Evolutionary conservation across 1,284 basidiomycete genomes (phyloP), one percentile per base, ranked within the genome.

Genomic region (Ustilago loliicola): DNA sequence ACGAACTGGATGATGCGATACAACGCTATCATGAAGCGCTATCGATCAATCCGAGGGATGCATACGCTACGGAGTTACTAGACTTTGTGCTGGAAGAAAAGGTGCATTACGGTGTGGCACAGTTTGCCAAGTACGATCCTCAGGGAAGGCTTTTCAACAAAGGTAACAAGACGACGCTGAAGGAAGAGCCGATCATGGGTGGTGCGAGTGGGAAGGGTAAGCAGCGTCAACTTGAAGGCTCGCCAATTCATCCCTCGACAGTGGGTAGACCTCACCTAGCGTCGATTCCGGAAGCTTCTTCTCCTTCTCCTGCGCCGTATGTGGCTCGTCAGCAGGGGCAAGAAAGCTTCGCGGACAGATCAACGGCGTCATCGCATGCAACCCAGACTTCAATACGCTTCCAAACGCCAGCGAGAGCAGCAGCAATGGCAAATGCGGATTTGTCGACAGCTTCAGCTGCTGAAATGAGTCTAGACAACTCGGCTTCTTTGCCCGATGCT

Each of bases 11-110:
- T 13, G 74, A 79, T 13, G 84, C 84, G 8, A 69, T 86, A 13
- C 73, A 62, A 13, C 78, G 76, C 66, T 84, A 85, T 55, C 83
- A 84, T 42, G 74, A 72, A 40, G 79, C 81, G 23, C 56, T 82
- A 6, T 68, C 66, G 50, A 73, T 82, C 52, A 61, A 76, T 23
- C 79, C 79, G 19, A 61, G 82, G 15, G 80, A 83, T 54, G 59
- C 62, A 8, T 57, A 69, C 29, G 77, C 79, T 3, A 83, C 79
- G 9, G 77, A 80, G 7, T 51, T 83, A 52, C 61, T 83, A 21
- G 79, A 80, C 32, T 71, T 74, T 48, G 79, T 78, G 23, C 38
- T 83, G 23, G 69, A 81, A 13, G 82, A 83, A 32, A 70, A 66
- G 21, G 64, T 77, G n/a, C 57, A 64, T n/a, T 70, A 64, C 23